phyloP scores from a whole-genome alignment of 352 stramenopile genomes.

The Pythium angustatum region DNA sequence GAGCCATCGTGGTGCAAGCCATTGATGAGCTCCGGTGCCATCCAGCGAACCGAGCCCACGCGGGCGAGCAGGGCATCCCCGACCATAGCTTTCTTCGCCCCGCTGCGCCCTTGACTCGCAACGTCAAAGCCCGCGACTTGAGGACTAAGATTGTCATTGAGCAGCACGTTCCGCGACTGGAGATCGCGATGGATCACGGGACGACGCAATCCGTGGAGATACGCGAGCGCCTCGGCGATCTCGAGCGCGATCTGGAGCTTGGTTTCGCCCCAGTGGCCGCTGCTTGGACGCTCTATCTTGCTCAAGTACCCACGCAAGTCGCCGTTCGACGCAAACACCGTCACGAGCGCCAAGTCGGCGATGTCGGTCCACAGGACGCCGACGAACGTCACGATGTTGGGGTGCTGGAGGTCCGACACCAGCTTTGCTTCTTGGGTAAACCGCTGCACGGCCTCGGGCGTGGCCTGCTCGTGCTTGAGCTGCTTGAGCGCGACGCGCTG shows the following conservation, averaged over 20 bases:
- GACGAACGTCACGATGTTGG: constrained; percentile 25
- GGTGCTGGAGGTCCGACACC: constrained; percentile 11
- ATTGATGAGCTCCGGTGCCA: constrained; percentile 20
- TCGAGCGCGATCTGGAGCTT: constrained; percentile 21
- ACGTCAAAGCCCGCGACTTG: constrained; percentile 6
- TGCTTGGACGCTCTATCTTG: background rate
- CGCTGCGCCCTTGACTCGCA: background rate
- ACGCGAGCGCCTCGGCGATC: constrained; percentile 25
- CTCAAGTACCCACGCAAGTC: constrained; percentile 21
- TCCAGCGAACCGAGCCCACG: constrained; percentile 11
- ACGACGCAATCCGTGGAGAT: constrained; percentile 22
- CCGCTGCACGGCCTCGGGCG: constrained; percentile 2
- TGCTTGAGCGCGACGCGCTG: constrained; percentile 20
- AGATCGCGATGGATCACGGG: constrained; percentile 16
- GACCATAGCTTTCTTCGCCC: background rate
- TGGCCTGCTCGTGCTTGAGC: background rate
- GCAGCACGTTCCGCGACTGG: constrained; percentile 9
- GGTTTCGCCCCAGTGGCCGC: background rate
- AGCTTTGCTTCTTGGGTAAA: constrained; percentile 26
- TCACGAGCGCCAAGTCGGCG: constrained; percentile 25
- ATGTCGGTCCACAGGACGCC: constrained; percentile 34
- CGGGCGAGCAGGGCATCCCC: background rate
- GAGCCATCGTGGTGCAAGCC: constrained; percentile 9
- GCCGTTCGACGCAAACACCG: constrained; percentile 26
- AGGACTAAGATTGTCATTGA: background rate